These are phyloP conservation scores for Brachypodium distachyon DNA, from an alignment of 202 grass and related monocot species.

Conservation along the genomic window DNA sequence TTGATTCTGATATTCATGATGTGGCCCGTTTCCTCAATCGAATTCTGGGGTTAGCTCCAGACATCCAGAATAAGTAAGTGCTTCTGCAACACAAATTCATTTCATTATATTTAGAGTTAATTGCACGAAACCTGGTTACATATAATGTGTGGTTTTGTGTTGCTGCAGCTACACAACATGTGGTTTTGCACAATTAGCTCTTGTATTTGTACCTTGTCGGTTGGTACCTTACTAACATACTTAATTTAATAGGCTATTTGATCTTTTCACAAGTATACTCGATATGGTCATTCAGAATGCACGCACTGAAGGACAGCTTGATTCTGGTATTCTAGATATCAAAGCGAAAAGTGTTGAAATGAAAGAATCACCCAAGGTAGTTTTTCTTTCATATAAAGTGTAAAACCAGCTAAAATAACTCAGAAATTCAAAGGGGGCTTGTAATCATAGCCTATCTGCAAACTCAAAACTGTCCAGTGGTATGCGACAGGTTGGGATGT, in stretches of 20 bases:
- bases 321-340: slow-evolving; percentile 96
- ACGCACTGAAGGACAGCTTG: slow-evolving; percentile 81
- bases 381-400: not conserved
- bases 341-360: slow-evolving; percentile 77
- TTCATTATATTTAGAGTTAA: not conserved
- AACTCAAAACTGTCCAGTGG: not conserved
- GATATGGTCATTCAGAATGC: slow-evolving; percentile 75
- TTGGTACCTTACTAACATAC: not conserved
- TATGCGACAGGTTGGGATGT: not conserved
- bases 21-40: slow-evolving; percentile 91
- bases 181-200: too few relatives aligned
- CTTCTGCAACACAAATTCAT: slow-evolving; percentile 11
- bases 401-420: not conserved
- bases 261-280: slow-evolving; percentile 78
- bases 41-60: slow-evolving; percentile 81
- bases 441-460: not conserved
- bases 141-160: too few relatives aligned
- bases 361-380: slow-evolving; percentile 73
- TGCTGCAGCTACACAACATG: too few relatives aligned
- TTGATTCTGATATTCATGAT: slow-evolving; percentile 90
- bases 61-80: slow-evolving; percentile 80
- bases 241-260: slow-evolving; percentile 62
- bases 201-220: not conserved
- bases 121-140: too few relatives aligned
- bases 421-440: not conserved